phyloP scores from a whole-genome alignment of 2,329 filamentous ascomycete genomes.

The Colletotrichum musae region DNA sequence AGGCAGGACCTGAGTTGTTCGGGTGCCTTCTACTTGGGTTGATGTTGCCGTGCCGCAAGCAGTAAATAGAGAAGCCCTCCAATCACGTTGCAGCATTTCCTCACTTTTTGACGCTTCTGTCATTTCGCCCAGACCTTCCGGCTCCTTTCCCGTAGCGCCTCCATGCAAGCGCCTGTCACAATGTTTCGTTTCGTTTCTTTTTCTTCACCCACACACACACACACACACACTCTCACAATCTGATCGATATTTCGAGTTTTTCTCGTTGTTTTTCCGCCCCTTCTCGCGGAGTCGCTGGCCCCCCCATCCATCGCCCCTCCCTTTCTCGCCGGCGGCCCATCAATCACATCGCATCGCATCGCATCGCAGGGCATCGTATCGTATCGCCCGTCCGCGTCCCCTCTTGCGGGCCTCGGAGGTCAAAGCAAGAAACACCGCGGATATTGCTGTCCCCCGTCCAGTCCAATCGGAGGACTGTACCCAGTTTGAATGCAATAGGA shows the following conservation, averaged over 20 bases:
- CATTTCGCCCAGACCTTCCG: conserved; percentile 35
- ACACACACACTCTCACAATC: neutral
- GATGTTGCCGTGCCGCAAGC: neutral
- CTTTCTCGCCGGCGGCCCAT: neutral
- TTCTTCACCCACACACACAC: conserved; percentile 3
- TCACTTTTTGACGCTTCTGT: conserved; percentile 20
- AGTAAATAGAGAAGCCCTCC: neutral
- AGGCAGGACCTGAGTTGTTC: neutral
- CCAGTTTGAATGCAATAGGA: conserved; percentile 5
- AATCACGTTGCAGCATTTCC: conserved; percentile 4
- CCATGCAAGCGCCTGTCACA: conserved; percentile 18
- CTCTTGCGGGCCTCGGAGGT: conserved; percentile 24
- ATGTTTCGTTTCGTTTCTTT: conserved; percentile 39
- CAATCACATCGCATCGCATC: too few relatives aligned
- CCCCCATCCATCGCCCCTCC: neutral
- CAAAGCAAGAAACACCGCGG: conserved; percentile 20
- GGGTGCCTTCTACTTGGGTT: neutral
- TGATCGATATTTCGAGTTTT: conserved; percentile 10
- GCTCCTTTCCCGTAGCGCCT: conserved; percentile 31
- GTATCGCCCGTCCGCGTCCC: neutral
- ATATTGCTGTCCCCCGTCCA: conserved; percentile 6
- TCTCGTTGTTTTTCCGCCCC: neutral
- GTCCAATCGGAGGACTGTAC: neutral
- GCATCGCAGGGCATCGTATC: too few relatives aligned
- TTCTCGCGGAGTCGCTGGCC: neutral